Base-by-base conservation (phyloP, 768 basidiomycete species). In the Cubamyces sp. region DNA sequence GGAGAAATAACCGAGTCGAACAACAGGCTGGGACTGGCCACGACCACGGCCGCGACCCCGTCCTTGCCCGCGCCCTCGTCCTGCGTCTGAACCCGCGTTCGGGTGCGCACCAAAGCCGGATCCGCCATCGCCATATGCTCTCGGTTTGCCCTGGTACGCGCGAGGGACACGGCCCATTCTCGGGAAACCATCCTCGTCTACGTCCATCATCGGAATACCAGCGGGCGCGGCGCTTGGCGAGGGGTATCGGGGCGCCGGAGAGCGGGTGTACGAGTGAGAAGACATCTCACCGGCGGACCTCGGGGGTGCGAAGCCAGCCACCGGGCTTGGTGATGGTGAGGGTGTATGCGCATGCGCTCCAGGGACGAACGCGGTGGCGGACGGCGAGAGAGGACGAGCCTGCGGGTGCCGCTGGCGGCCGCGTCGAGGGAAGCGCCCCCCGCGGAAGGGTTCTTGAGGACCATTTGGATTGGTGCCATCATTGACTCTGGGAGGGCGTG, bases 401-500 rank as follows among this genome's bases (percentile, higher is more conserved):
- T 28, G 57, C 8, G 48, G 42, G 12, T 55, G 54, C 12, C 59
- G 63, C 18, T 49, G 19, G 43, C 63, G 63, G 25, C 45, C 43
- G 40, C 58, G 43, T 12, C 62, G 52, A 0, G 58, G 40, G 48
- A 43, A 56, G 14, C 62, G 62, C 7, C 15, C 34, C 5, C 47
- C 63, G 3, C 58, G 54, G 48, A 37, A 59, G 0, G 51, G 54
- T n/a, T 45, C 28, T 3, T 37, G 48, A 3, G 47, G 4, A 9
- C 40, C 43, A n/a, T 52, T 37, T 14, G 25, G 60, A 6, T 11
- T 19, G 6, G 28, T 7, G n/a, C 23, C 46, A 12, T 51, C 48
- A 15, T 45, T 25, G 34, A 26, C 34, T 30, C 21, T 50, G 11
- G 63, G 58, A 5, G 39, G 48, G 46, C 69, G 78, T 21, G 82